Base-by-base conservation (phyloP, 169 alveolate species). In the Cryptosporidium muris region DNA sequence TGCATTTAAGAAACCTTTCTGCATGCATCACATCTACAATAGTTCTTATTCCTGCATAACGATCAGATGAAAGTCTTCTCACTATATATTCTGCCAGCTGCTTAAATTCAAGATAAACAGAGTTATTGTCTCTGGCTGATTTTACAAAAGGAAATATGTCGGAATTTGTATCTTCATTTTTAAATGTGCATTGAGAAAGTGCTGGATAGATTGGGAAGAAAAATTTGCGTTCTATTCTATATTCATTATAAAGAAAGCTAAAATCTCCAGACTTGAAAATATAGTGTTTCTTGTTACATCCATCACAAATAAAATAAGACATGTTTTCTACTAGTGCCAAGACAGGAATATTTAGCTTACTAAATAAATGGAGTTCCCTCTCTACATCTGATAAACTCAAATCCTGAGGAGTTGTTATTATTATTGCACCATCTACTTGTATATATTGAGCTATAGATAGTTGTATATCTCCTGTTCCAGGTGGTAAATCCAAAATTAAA, bases 381-480 rank as follows among this genome's bases (percentile, higher is more conserved):
- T 95, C 94, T 3, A 95, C 97, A 89, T 97, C 99, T 11, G 95
- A 95, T 34, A 93, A 92, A n/a, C 98, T 93, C 38, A 94, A 89
- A 81, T 91, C 95, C 80, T 94, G 94, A 53, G 98, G 98, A 3
- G 99, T 97, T 0, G 99, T 97, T n/a, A 97, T 96, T 14, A 97
- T 95, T 9, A 97, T 94, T 34, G 98, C 95, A 4, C 97, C 98
- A 80, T 92, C 92, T 6, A 95, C 65, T 14, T 82, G 88, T 63
- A 97, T 91, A 81, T 95, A 95, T 82, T 97, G 96, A 80, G 98
- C 96, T 47, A 98, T 92, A 56, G 99, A 95, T 49, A 98, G 91
- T 88, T 96, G 96, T 63, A 97, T 97, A 88, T 98, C 99, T 49
- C 99, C 98, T 6, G 99, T 98, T 1, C 99, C 99, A 3, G 99